These are phyloP conservation scores for Hemileccinum impolitum DNA, from an alignment of 768 basidiomycete genomes.

Conservation along the genomic window DNA sequence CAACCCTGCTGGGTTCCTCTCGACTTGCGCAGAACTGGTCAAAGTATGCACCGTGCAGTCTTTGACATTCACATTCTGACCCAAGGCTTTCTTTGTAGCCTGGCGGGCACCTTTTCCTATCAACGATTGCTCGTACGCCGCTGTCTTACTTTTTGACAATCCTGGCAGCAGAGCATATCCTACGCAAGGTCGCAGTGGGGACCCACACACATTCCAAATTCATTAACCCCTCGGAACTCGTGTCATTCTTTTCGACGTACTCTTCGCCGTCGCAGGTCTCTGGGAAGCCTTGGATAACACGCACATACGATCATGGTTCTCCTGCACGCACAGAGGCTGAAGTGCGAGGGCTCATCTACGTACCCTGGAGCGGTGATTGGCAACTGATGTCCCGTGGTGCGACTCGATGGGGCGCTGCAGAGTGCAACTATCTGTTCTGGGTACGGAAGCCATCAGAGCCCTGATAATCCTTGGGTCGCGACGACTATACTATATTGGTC, in stretches of 20 bases:
- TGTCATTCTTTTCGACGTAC: conserved; percentile 74
- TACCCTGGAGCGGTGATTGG: conserved; percentile 71
- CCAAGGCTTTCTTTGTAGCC: conserved; percentile 49
- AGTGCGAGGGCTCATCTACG: conserved; percentile 73
- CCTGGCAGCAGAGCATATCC: conserved; percentile 75
- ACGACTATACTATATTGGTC: background rate
- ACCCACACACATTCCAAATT: conserved; percentile 94
- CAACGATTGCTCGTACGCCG: conserved; percentile 87
- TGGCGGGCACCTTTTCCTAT: conserved; percentile 92
- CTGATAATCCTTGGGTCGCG: background rate
- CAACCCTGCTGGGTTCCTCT: conserved; percentile 80
- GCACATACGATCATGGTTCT: conserved; percentile 41
- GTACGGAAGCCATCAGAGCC: conserved; percentile 57
- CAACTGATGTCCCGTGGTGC: conserved; percentile 58
- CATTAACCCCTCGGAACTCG: conserved; percentile 81
- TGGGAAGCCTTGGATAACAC: conserved; percentile 57
- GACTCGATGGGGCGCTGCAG: conserved; percentile 43
- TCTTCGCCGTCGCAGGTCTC: conserved; percentile 23
- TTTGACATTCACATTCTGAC: conserved; percentile 2
- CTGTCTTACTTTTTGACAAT: conserved; percentile 70
- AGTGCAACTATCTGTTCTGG: conserved; percentile 86
- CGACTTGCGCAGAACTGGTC: conserved; percentile 76
- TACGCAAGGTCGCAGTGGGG: conserved; percentile 76
- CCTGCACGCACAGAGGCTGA: conserved; percentile 71
- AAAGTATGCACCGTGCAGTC: conserved; percentile 55